Evolutionary conservation across 257 asterid genomes (phyloP).

Genomic region (Scutellaria baicalensis): DNA sequence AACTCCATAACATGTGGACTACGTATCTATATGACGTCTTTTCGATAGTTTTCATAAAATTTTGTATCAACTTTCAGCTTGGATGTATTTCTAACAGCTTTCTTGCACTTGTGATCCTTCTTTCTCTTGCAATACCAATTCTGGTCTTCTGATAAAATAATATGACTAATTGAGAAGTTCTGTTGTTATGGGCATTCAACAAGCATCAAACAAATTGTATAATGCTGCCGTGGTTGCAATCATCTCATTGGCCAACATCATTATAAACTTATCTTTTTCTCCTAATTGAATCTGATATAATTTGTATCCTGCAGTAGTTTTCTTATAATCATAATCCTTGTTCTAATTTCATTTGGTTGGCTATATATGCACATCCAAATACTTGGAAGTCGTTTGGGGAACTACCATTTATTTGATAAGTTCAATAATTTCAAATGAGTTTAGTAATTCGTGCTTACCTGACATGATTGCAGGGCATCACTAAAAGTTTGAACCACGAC

Average conservation of each 20-base stretch:
- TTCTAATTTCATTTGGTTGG: neutral
- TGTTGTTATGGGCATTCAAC: neutral
- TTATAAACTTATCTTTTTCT: neutral
- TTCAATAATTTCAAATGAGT: neutral
- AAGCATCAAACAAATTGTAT: neutral
- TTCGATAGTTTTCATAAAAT: neutral
- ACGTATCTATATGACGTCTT: neutral
- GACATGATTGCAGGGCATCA: constrained; percentile 49
- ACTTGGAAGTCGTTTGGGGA: neutral
- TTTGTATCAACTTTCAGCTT: neutral
- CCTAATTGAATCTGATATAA: neutral
- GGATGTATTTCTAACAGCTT: neutral
- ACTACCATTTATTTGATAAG: neutral
- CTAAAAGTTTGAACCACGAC: constrained; percentile 66
- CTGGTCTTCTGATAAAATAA: neutral
- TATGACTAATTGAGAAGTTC: neutral
- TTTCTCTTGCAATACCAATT: neutral
- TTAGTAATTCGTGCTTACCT: neutral
- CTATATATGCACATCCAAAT: neutral
- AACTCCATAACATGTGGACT: constrained; percentile 16
- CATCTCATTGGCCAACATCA: neutral
- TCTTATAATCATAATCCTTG: neutral
- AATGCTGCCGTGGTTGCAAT: neutral
- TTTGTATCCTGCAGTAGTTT: neutral
- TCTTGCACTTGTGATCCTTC: neutral